Evolutionary conservation across 2,329 filamentous ascomycete species (phyloP), one percentile per base, ranked within the genome.

Genomic region (Alternaria sp.): DNA sequence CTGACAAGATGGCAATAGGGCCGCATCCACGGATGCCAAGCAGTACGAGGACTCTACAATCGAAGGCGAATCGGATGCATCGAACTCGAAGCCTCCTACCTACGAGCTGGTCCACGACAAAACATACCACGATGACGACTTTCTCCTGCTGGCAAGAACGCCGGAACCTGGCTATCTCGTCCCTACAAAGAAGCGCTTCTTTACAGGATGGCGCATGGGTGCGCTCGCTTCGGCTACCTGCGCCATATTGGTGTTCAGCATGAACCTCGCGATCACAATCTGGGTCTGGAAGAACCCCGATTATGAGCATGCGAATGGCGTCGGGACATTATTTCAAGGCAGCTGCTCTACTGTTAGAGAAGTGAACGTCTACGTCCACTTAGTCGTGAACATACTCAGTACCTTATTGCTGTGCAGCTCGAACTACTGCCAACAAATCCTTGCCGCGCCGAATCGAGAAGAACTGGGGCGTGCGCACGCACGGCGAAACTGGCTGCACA

Each of bases 331-430:
- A n/a, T n/a, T 36, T 2, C 32, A 36, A 36, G 32, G 32, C 32
- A 36, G 32, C 4, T 36, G 32, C 32, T 36, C 32, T 36, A 36
- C 7, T 36, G 32, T 36, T 36, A 2, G 32, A 10, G 15, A 36
- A 36, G 1, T 3, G 32, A 45, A 45, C 28, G 30, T 52, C 17
- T 21, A 19, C n/a, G 12, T 83, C 1, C 85, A 87, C 71, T 66
- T 86, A 13, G 52, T 80, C 1, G 82, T 87, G 67, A 87, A 87
- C 70, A 61, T 78, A 0, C 70, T 85, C 19, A 81, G 81, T 30
- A 76, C 74, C 2, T 47, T 74, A 10, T 45, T 77, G 1, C 62
- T 76, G 3, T 62, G 59, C 8, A 68, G 68, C 5, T 73, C 69
- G 46, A 77, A 73, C 47, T 75, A 73, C 47, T 66, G 68, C 23